phyloP scores from a whole-genome alignment of 139 green algal genomes.

The Chlorella ohadii region DNA sequence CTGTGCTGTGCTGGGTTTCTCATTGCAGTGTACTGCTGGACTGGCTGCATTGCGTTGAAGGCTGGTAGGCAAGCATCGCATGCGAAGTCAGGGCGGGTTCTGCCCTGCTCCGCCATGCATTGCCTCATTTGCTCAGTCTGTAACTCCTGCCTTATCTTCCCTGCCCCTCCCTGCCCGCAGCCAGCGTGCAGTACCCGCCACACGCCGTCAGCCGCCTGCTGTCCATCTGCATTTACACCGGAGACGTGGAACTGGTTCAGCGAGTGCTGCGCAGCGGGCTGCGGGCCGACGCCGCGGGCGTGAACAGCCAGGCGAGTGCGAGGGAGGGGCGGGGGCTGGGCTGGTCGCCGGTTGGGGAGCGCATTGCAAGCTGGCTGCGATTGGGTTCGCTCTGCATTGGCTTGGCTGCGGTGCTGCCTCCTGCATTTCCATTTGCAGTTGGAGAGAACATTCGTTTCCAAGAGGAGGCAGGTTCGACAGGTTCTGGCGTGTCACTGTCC shows the following conservation, averaged over 20 bases:
- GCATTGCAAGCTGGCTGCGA: no score
- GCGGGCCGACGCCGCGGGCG: neutral
- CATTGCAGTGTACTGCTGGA: neutral
- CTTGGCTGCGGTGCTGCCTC: no score
- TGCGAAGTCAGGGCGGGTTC: no score
- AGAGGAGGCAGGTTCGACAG: no score
- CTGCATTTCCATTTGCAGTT: no score
- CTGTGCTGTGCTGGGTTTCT: neutral
- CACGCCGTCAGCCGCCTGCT: constrained; percentile 10
- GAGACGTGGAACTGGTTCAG: constrained; percentile 5
- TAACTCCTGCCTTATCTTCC: neutral
- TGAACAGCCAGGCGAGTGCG: constrained; percentile 15
- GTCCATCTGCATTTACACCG: neutral
- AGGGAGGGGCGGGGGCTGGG: no score
- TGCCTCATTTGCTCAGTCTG: no score
- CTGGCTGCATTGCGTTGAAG: neutral
- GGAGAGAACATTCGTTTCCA: no score
- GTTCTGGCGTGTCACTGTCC: no score
- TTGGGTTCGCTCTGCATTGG: no score
- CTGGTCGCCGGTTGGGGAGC: neutral
- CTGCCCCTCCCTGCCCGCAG: neutral
- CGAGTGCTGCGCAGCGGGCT: constrained; percentile 8
- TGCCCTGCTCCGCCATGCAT: no score
- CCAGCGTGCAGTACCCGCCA: neutral
- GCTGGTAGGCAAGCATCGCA: no score